Evolutionary conservation across 345 rosid genomes (phyloP).

Genomic region (Citrus trifoliata): DNA sequence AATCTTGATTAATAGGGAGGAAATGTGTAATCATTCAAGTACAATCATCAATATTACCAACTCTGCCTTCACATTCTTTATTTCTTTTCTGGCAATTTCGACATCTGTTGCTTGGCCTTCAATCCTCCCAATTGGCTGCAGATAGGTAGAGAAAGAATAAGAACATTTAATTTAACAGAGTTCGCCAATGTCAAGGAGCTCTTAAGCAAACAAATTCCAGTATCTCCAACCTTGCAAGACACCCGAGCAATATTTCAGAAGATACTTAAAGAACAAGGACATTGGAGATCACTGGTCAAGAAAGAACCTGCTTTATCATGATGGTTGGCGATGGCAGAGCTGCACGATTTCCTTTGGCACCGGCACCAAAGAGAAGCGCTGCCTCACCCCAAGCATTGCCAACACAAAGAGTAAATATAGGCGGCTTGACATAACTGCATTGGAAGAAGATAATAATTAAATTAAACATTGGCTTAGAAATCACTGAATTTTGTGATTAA

Average conservation of each 20-base stretch:
- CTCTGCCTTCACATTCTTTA: too few relatives aligned
- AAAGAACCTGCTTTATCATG: constrained; percentile 63
- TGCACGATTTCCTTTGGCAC: constrained; percentile 57
- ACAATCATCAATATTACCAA: too few relatives aligned
- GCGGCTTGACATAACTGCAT: too few relatives aligned
- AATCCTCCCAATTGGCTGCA: constrained; percentile 87
- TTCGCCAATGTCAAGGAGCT: neutral
- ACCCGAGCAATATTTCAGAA: too few relatives aligned
- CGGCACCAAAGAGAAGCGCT: constrained; percentile 77
- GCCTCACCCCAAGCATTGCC: too few relatives aligned
- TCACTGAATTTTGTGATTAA: too few relatives aligned
- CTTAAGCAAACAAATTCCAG: neutral
- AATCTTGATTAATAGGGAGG: too few relatives aligned
- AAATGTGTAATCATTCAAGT: too few relatives aligned
- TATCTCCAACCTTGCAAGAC: too few relatives aligned
- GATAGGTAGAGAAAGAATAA: constrained; percentile 21
- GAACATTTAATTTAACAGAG: neutral
- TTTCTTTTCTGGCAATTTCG: constrained; percentile 71
- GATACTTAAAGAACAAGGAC: constrained; percentile 1
- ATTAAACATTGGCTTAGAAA: too few relatives aligned
- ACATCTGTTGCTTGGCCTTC: constrained; percentile 95
- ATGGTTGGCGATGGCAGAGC: constrained; percentile 69
- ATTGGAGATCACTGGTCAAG: constrained; percentile 11
- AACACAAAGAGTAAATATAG: too few relatives aligned
- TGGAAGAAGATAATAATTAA: too few relatives aligned